Conservation (phyloP, 768 basidiomycete species). For the Nevesoporus exiguus region DNA sequence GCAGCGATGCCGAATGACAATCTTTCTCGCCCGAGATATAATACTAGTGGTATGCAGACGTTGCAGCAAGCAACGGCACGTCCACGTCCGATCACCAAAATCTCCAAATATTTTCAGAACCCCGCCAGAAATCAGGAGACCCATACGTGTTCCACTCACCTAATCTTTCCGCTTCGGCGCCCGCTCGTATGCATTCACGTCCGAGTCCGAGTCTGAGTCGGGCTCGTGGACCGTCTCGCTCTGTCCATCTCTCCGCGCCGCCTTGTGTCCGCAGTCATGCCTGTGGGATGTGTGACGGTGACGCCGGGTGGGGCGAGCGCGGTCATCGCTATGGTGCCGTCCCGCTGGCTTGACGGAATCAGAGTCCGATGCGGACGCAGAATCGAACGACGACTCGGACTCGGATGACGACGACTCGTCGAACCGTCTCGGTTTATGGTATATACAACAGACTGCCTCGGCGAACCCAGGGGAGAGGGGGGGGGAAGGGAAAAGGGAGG, state of each 20-base stretch:
- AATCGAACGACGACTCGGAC: conserved; percentile 45
- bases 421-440: conserved; percentile 75
- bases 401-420: conserved; percentile 74
- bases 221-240: conserved; percentile 18
- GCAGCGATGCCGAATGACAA: neutral
- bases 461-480: too few relatives aligned
- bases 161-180: conserved; percentile 27
- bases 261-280: neutral
- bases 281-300: conserved; percentile 5
- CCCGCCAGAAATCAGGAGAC: neutral
- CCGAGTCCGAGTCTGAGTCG: conserved; percentile 18
- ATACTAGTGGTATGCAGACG: neutral
- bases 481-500: too few relatives aligned
- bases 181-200: conserved; percentile 52
- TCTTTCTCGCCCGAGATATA: neutral
- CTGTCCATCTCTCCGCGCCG: conserved; percentile 6
- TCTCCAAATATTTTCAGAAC: neutral
- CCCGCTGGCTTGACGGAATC: conserved; percentile 18
- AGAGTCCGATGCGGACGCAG: conserved; percentile 36
- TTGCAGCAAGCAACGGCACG: neutral
- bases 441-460: conserved; percentile 86
- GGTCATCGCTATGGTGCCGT: conserved; percentile 2
- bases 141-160: neutral
- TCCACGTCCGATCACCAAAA: neutral
- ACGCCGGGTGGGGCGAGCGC: conserved; percentile 11